Conservation (phyloP, 2,329 filamentous ascomycete genomes). For the Zymoseptoria passerinii region DNA sequence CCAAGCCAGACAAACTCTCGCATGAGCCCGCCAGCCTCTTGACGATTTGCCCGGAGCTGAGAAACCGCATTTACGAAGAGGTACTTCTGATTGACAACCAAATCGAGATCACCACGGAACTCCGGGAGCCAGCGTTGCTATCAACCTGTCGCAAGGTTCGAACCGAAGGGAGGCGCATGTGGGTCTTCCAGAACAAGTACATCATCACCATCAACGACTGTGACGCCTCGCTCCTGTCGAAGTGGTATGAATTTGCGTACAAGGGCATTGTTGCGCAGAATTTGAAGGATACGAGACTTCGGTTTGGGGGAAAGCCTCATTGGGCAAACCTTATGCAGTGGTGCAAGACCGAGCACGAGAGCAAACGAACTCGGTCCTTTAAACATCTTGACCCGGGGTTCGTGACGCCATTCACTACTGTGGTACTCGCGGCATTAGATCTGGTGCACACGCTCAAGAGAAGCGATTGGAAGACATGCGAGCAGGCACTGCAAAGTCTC, state of each 20-base stretch:
- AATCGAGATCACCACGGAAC: not conserved
- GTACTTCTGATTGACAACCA: not conserved
- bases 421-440: not conserved
- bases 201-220: not conserved
- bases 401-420: not conserved
- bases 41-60: not conserved
- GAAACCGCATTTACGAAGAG: not conserved
- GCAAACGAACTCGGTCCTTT: not conserved
- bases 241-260: too few species aligned
- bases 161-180: too few species aligned
- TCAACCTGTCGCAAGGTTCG: not conserved
- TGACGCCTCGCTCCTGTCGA: too few species aligned
- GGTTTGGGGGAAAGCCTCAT: too few species aligned
- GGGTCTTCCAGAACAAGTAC: not conserved
- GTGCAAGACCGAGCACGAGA: not conserved
- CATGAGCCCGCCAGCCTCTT: not conserved
- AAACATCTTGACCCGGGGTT: too few species aligned
- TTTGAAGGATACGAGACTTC: too few species aligned
- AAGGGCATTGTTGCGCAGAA: too few species aligned
- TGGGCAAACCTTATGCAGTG: not conserved
- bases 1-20: too few species aligned
- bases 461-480: not conserved
- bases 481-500: not conserved
- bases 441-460: not conserved
- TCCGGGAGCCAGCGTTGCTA: not conserved